Evolutionary conservation across 2,329 filamentous ascomycete genomes (phyloP), one percentile per base, ranked within the genome.

Genomic region (Cladosporium halotolerans): DNA sequence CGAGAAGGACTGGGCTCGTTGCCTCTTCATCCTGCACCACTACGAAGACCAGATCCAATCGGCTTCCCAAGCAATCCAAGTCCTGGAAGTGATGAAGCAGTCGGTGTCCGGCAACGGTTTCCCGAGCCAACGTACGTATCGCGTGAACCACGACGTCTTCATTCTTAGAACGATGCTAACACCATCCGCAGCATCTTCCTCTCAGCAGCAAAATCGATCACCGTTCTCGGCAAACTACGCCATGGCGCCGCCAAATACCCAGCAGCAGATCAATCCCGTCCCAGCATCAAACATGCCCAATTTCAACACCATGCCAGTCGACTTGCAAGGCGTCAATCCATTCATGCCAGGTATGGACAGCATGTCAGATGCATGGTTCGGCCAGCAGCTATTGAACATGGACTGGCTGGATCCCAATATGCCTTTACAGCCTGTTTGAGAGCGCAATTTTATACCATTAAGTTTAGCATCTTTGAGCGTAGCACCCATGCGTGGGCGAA

Each of bases 291-390:
- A 28, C 9, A 33, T 50, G 18, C 46, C 46, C 3, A 42, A 56
- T n/a, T 44, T 59, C 32, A 51, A 40, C 28, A 47, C 58, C n/a
- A 60, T 61, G 45, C 58, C 60, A 28, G 38, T 55, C 13, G 58
- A 61, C 9, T 40, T 61, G n/a, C 47, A 50, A 36, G 39, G 47
- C 39, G 47, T 50, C 11, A 50, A 50, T 16, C 47, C 47, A 19
- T 50, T 50, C 23, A 50, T 50, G 47, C 60, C 58, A 38, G 55
- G 58, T 19, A 56, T 58, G n/a, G 60, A 62, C 28, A 60, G 57
- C 38, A 59, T 62, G 32, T 57, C 58, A 3, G 58, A 61, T 14
- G 56, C 60, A 5, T 62, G 60, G 60, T 62, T 58, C 38, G 60
- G 60, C 13, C 60, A 62, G 42, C 60, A 62, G 38, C 31, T 62